Evolutionary conservation across 2,329 filamentous ascomycete genomes (phyloP).

Genomic region (Talaromyces islandicus): DNA sequence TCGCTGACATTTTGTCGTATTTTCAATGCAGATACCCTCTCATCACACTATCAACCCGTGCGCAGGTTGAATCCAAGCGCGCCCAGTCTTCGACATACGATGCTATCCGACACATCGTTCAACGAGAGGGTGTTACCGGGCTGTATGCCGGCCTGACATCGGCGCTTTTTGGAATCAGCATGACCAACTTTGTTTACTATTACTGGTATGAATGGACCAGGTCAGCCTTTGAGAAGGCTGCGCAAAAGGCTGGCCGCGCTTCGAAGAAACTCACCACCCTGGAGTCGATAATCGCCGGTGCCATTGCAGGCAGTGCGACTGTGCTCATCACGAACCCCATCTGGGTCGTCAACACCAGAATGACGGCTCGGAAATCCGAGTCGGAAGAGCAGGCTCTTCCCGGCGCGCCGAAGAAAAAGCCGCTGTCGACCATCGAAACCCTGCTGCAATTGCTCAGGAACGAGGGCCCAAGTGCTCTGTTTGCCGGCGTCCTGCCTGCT

Average conservation of each 20-base stretch:
- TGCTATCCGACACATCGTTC: constrained; percentile 78
- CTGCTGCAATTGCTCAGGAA: constrained; percentile 72
- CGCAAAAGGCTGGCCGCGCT: constrained; percentile 64
- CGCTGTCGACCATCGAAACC: constrained; percentile 72
- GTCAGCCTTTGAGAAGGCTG: constrained; percentile 71
- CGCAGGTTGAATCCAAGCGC: constrained; percentile 94
- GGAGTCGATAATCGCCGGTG: constrained; percentile 92
- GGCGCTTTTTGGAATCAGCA: constrained; percentile 92
- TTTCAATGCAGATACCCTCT: constrained; percentile 68
- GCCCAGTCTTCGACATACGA: constrained; percentile 78
- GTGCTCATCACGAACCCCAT: constrained; percentile 97
- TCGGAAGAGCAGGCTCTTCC: constrained; percentile 37
- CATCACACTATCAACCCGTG: constrained; percentile 93
- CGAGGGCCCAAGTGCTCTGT: constrained; percentile 79
- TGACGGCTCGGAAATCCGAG: constrained; percentile 80
- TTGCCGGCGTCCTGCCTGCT: constrained; percentile 86
- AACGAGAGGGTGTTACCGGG: constrained; percentile 81
- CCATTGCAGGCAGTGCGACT: constrained; percentile 86
- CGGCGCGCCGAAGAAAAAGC: constrained; percentile 40
- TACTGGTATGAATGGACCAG: constrained; percentile 99
- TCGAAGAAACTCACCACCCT: constrained; percentile 80
- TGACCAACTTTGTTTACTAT: constrained; percentile 99
- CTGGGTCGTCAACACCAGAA: constrained; percentile 97
- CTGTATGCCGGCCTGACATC: constrained; percentile 91
- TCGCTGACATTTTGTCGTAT: background rate